Base-by-base conservation (phyloP, 73 alveolate genomes). In the Stentor roeselii region DNA sequence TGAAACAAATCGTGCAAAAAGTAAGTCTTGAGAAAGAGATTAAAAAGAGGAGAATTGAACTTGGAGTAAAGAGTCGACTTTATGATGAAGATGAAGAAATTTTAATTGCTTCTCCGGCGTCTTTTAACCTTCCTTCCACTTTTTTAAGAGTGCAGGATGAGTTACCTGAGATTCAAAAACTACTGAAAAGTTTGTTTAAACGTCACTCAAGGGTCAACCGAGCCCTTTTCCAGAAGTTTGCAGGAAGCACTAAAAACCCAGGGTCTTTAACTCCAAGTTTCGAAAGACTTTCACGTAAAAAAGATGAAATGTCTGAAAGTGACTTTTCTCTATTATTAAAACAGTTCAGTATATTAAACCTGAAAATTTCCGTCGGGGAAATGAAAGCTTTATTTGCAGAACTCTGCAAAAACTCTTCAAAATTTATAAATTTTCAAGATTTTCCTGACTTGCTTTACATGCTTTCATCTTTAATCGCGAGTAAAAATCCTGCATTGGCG, bases 401-500 rank as follows among this genome's bases (percentile, higher is more conserved):
- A 59, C 37, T 76, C 75, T 82, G 59, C 60, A 75, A 58, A 59
- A 31, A 88, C 85, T 6, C 76, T 83, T 11, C 60, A 82, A 67
- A 15, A 86, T 1, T 39, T 37, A 39, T 91, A 86, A 82, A 88
- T 59, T 91, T 84, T 82, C 60, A 78, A 38, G 86, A 87, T 21
- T 88, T 84, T 80, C 32, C 39, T 36, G 67, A 84, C 3, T 88
- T 90, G 75, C 42, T 91, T 21, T 35, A 58, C 41, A 82, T 86
- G 75, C 74, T 83, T 2, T 90, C 96, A 14, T 74, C 85, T 75
- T 76, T 80, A 75, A 42, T 84, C 32, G 87, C 75, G 75, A 39
- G 87, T 11, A 88, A 76, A 67, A 87, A 86, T 27, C 96, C 96
- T 3, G n/a, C n/a, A n/a, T n/a, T n/a, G n/a, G n/a, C n/a, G n/a